Percentiles rank a stretch among this genome's conserved stretches.
Evolutionary conservation across 768 basidiomycete genomes (phyloP).

Genomic region (Phylloporus sp.): DNA sequence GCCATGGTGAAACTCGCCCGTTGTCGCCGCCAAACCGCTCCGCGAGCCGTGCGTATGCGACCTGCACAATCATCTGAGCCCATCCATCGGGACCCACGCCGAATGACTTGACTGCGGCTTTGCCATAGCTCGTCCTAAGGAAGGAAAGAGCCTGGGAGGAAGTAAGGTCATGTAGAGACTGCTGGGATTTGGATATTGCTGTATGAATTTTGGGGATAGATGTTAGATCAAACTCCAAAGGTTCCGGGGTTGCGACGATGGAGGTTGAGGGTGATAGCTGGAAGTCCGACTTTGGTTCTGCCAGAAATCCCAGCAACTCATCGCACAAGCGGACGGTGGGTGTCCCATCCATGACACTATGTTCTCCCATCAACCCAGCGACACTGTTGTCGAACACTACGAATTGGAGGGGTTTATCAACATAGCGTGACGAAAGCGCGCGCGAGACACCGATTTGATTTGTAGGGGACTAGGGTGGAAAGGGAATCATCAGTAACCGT

Average conservation of each 20-base stretch:
- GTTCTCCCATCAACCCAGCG: slow-evolving; percentile 90
- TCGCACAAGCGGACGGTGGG: slow-evolving; percentile 73
- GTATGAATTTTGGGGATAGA: slow-evolving; percentile 25
- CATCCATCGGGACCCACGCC: slow-evolving; percentile 92
- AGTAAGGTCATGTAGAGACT: slow-evolving; percentile 52
- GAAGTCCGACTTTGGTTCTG: slow-evolving; percentile 59
- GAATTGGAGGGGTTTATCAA: slow-evolving; percentile 88
- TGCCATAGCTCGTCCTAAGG: slow-evolving; percentile 73
- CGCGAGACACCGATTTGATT: slow-evolving; percentile 24
- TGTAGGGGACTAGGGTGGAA: slow-evolving; percentile 11
- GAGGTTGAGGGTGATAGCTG: slow-evolving; percentile 33
- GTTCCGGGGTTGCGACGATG: slow-evolving; percentile 33
- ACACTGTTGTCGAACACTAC: slow-evolving; percentile 78
- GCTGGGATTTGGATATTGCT: slow-evolving; percentile 55
- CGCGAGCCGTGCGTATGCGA: slow-evolving; percentile 76
- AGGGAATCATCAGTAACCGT: background rate
- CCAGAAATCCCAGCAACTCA: slow-evolving; percentile 56
- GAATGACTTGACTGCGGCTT: slow-evolving; percentile 78
- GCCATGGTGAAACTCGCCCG: slow-evolving; percentile 34
- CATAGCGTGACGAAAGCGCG: slow-evolving; percentile 74
- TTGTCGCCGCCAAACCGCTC: slow-evolving; percentile 24
- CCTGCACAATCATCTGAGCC: slow-evolving; percentile 89
- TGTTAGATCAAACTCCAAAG: slow-evolving; percentile 63
- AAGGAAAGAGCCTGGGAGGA: slow-evolving; percentile 60
- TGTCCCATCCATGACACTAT: slow-evolving; percentile 88